Percentiles rank a stretch among this genome's conserved stretches.
Conservation (phyloP, 2,329 filamentous ascomycete species). For the Colletotrichum sp. region DNA sequence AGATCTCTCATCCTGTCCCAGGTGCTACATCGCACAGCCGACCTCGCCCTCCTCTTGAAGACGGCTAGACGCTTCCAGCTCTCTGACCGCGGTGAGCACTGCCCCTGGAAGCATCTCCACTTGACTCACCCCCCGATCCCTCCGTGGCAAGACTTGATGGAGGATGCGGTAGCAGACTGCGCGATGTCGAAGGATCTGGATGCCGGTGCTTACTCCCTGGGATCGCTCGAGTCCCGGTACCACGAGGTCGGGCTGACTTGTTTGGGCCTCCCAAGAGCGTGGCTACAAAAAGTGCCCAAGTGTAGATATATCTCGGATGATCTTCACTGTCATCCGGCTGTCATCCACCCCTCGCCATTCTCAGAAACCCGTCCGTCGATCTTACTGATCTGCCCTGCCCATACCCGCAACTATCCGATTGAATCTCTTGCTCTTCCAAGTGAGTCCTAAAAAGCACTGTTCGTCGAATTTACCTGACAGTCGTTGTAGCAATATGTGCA, state of each 20-base stretch:
- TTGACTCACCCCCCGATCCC: background rate
- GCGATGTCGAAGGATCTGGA: background rate
- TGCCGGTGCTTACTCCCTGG: background rate
- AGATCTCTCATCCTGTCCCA: background rate
- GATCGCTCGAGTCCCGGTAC: background rate
- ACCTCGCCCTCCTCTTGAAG: background rate
- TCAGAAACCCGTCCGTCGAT: background rate
- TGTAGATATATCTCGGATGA: background rate
- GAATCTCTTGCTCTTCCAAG: background rate
- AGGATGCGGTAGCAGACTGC: background rate
- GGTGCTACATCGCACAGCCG: slow-evolving; percentile 18
- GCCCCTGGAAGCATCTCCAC: background rate
- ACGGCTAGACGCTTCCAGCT: background rate
- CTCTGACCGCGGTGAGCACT: background rate
- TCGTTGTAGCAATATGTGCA: slow-evolving; percentile 34
- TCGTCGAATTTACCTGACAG: background rate
- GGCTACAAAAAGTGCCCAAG: background rate
- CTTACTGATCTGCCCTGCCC: background rate
- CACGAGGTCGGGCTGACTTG: background rate
- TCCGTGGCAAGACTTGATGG: background rate
- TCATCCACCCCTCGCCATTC: background rate
- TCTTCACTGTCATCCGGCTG: background rate
- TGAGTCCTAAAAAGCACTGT: background rate
- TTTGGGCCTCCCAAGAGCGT: background rate
- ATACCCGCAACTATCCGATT: background rate